phyloP scores from a whole-genome alignment of 2,329 filamentous ascomycete genomes.

The Neopestalotiopsis rosae region DNA sequence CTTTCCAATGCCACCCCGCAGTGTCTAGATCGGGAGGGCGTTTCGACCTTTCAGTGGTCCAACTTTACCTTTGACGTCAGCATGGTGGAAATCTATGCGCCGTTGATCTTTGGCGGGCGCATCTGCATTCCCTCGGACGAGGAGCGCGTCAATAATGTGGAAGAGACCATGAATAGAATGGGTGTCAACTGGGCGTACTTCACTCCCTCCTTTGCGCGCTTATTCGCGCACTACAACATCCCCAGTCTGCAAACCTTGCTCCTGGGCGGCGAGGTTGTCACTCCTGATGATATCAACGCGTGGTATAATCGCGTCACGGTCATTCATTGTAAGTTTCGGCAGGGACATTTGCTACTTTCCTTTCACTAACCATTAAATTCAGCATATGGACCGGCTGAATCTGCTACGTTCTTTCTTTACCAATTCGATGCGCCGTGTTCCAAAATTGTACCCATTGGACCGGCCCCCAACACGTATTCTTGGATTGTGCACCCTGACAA shows the following conservation, averaged over 20 bases:
- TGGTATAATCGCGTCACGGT: constrained; percentile 8
- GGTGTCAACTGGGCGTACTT: constrained; percentile 10
- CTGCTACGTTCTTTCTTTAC: constrained; percentile 5
- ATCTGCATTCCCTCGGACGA: constrained; percentile 15
- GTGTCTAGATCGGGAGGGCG: constrained; percentile 2
- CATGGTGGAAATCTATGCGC: constrained; percentile 13
- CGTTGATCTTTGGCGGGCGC: constrained; percentile 7
- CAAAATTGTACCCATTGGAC: constrained; percentile 35
- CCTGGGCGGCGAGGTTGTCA: constrained; percentile 30
- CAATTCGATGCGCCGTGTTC: constrained; percentile 28
- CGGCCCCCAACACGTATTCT: constrained; percentile 35
- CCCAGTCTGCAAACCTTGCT: constrained; percentile 20
- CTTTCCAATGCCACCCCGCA: constrained; percentile 11
- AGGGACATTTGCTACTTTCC: neutral
- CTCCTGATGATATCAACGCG: constrained; percentile 7
- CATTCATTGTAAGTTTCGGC: constrained; percentile 8
- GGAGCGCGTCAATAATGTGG: constrained; percentile 12
- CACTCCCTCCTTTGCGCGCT: constrained; percentile 7
- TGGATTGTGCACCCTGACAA: constrained; percentile 42
- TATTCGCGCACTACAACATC: constrained; percentile 17
- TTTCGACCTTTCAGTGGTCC: constrained; percentile 10
- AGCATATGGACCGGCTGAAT: constrained; percentile 44
- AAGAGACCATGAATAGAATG: constrained; percentile 8
- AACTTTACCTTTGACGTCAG: constrained; percentile 15
- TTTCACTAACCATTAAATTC: neutral